Evolutionary conservation across 2,329 filamentous ascomycete genomes (phyloP).

Genomic region (Verruconis gallopava): DNA sequence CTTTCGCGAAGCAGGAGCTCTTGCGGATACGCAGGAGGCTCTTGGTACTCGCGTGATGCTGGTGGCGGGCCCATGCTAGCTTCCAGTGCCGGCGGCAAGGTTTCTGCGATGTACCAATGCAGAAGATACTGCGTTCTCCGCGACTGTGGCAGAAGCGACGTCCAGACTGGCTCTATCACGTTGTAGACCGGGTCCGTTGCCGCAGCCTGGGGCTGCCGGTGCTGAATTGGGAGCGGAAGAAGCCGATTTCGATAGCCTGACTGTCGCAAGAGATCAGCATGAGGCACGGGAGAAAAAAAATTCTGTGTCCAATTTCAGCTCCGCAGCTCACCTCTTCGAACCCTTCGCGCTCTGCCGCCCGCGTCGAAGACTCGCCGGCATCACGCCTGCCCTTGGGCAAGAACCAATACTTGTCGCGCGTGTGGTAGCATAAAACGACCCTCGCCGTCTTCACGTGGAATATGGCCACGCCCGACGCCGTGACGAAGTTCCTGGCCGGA

Average conservation of each 20-base stretch:
- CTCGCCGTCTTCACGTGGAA: conserved; percentile 34
- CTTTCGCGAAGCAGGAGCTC: conserved; percentile 26
- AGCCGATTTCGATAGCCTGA: conserved; percentile 37
- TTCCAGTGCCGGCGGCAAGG: conserved; percentile 27
- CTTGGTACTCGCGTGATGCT: conserved; percentile 19
- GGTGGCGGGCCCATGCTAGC: conserved; percentile 11
- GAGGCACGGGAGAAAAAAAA: background rate
- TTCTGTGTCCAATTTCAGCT: background rate
- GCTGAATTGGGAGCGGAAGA: conserved; percentile 31
- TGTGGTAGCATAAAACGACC: conserved; percentile 36
- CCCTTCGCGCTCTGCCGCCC: conserved; percentile 35
- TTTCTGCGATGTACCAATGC: conserved; percentile 36
- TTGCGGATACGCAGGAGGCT: conserved; percentile 25
- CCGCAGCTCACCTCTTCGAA: conserved; percentile 31
- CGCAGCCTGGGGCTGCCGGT: conserved; percentile 29
- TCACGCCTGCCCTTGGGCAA: conserved; percentile 37
- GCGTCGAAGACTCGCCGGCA: conserved; percentile 30
- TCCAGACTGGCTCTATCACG: conserved; percentile 33
- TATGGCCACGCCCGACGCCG: conserved; percentile 34
- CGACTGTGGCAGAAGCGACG: conserved; percentile 29
- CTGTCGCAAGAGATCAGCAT: conserved; percentile 13
- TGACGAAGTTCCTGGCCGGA: conserved; percentile 5
- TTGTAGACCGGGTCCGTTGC: conserved; percentile 17
- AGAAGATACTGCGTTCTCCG: conserved; percentile 29
- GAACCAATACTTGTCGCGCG: conserved; percentile 30